Conservation (phyloP, 495 filamentous ascomycete species). For the Penicillium bovifimosum region DNA sequence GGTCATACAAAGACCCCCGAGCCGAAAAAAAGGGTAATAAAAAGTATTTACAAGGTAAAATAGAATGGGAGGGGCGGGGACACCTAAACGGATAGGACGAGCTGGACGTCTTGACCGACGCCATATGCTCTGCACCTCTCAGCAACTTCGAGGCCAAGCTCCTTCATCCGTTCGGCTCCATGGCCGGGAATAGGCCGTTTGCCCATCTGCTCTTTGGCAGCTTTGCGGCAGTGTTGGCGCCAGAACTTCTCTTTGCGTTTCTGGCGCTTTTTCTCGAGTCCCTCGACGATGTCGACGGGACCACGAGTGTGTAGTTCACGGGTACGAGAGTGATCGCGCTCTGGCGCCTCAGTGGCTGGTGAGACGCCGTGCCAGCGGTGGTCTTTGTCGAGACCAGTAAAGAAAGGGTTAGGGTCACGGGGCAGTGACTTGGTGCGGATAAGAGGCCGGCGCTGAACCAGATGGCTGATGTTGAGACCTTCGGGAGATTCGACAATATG, state of each 20-base stretch:
- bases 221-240: conserved; percentile 72
- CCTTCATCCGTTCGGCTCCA: conserved; percentile 89
- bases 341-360: conserved; percentile 28
- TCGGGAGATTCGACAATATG: conserved; percentile 19
- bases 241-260: conserved; percentile 84
- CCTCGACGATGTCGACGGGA: conserved; percentile 95
- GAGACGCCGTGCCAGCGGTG: conserved; percentile 35
- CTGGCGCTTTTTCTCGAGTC: conserved; percentile 88
- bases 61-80: conserved; percentile 10
- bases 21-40: conserved; percentile 17
- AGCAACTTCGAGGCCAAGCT: conserved; percentile 82
- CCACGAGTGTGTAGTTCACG: conserved; percentile 61
- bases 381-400: conserved; percentile 33
- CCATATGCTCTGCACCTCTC: conserved; percentile 63
- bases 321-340: conserved; percentile 35
- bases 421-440: conserved; percentile 76
- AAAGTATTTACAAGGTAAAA: conserved; percentile 36
- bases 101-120: conserved; percentile 55
- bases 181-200: conserved; percentile 66
- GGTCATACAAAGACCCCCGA: not conserved
- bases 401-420: conserved; percentile 65
- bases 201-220: conserved; percentile 53
- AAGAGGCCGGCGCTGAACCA: conserved; percentile 57
- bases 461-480: conserved; percentile 50
- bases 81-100: conserved; percentile 72